Base-by-base conservation (phyloP, 371 early-diverging fungal species). In the Nematocida minor region DNA sequence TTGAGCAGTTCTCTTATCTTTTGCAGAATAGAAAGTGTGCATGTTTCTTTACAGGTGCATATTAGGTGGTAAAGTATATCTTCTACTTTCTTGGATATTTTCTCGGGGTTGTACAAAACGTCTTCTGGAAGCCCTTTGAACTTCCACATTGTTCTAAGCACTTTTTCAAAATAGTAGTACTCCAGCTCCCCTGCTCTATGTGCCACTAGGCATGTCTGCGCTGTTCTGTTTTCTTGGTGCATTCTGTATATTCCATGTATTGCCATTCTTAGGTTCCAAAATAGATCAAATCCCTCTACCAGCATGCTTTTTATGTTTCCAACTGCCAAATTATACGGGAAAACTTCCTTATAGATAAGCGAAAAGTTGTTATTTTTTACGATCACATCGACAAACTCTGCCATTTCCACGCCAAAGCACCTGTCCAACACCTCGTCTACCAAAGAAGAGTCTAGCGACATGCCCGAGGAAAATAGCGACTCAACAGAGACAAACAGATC, bases 1-100 rank as follows among this genome's bases (percentile, higher is more conserved):
- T 20, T 11, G 1, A 57, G 38, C 34, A 38, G 6, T 38, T 31
- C 57, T 22, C 36, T 29, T 53, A 67, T 67, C 2, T 85, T 90
- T 1, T 88, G 89, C 0, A 89, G 90, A 90, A 22, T 92, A 81
- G 41, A 85, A 86, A 60, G 80, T 55, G 55, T 44, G 42, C 55
- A 69, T 2, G 42, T 22, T 42, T 60, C 60, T 31, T 40, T 60
- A 32, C 62, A 60, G 14, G 62, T 47, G 22, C 9, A n/a, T 9
- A 69, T 27, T 16, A 60, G 27, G 32, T 47, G 48, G 46, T 42
- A 54, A 7, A 54, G 22, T 18, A 47, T 44, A 54, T 55, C 63
- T 51, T 80, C 68, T 4, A 80, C 38, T 20, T 55, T 36, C 46
- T 41, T 41, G 9, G 67, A 80, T 6, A 70, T n/a, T 38, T 48